phyloP scores from a whole-genome alignment of 768 basidiomycete species.

The Hortiboletus flavorubellus region DNA sequence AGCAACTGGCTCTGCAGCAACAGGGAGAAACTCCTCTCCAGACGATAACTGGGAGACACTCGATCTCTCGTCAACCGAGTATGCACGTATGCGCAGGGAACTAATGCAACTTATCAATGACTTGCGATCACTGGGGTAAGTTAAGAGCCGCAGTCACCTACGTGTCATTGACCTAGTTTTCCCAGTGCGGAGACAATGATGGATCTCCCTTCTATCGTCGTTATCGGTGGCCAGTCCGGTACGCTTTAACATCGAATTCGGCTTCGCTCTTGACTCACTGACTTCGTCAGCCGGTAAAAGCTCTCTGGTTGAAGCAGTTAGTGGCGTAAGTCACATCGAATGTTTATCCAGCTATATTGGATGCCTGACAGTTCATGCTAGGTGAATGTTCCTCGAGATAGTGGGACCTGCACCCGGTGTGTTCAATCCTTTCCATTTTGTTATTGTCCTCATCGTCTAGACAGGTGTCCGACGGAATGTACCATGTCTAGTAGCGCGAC shows the following conservation, averaged over 20 bases:
- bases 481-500: constrained; percentile 40
- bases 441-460: not conserved
- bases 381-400: constrained; percentile 61
- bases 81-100: constrained; percentile 39
- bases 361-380: constrained; percentile 18
- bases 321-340: constrained; percentile 38
- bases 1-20: not conserved
- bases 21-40: constrained; percentile 4
- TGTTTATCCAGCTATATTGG: not conserved
- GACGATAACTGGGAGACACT: constrained; percentile 13
- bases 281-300: constrained; percentile 50
- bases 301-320: constrained; percentile 56
- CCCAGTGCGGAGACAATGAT: constrained; percentile 38
- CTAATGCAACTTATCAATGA: constrained; percentile 38
- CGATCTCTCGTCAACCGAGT: constrained; percentile 33
- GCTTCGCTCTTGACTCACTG: not conserved
- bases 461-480: constrained; percentile 54
- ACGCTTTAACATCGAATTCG: constrained; percentile 4
- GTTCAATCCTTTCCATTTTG: not conserved
- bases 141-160: not conserved
- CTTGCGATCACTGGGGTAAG: constrained; percentile 41
- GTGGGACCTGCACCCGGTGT: constrained; percentile 57
- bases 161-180: not conserved
- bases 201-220: constrained; percentile 49
- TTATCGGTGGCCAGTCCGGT: constrained; percentile 59